phyloP scores from a whole-genome alignment of 345 rosid genomes.

The Salix viminalis region DNA sequence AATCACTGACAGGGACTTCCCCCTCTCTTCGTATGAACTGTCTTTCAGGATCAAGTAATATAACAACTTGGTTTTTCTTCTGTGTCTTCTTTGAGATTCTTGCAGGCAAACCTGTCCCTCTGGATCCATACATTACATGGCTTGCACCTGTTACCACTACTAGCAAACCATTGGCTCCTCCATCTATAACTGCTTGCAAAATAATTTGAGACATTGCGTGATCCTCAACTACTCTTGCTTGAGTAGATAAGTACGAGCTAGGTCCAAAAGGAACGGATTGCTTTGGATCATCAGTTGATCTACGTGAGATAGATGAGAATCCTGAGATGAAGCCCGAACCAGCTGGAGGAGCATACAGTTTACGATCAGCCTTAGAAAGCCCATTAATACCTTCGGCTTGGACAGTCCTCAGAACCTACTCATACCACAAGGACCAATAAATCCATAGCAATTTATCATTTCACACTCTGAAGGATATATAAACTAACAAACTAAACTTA shows the following conservation, averaged over 20 bases:
- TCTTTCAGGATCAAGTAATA: slow-evolving; percentile 86
- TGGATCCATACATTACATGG: slow-evolving; percentile 71
- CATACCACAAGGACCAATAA: slow-evolving; percentile 14
- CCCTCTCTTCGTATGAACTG: slow-evolving; percentile 80
- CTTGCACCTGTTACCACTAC: slow-evolving; percentile 79
- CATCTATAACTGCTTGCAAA: slow-evolving; percentile 52
- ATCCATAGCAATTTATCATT: background rate
- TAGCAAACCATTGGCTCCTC: slow-evolving; percentile 58
- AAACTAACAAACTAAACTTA: background rate
- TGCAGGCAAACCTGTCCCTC: slow-evolving; percentile 87
- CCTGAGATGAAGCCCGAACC: slow-evolving; percentile 92
- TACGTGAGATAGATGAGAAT: slow-evolving; percentile 61
- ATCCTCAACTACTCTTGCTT: slow-evolving; percentile 84
- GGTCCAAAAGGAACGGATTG: slow-evolving; percentile 75
- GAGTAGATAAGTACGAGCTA: slow-evolving; percentile 76
- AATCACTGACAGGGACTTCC: slow-evolving; percentile 82
- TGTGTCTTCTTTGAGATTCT: slow-evolving; percentile 76
- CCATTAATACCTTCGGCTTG: slow-evolving; percentile 90
- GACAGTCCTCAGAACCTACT: slow-evolving; percentile 73
- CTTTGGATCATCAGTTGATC: slow-evolving; percentile 44
- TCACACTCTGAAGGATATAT: background rate
- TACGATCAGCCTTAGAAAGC: slow-evolving; percentile 70
- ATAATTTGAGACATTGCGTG: slow-evolving; percentile 76
- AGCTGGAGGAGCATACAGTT: slow-evolving; percentile 71
- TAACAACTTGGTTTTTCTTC: slow-evolving; percentile 77